Percentiles rank a stretch among this genome's conserved stretches.
phyloP scores from a whole-genome alignment of 2,329 filamentous ascomycete genomes.

The Penicillium aurantiogriseum region DNA sequence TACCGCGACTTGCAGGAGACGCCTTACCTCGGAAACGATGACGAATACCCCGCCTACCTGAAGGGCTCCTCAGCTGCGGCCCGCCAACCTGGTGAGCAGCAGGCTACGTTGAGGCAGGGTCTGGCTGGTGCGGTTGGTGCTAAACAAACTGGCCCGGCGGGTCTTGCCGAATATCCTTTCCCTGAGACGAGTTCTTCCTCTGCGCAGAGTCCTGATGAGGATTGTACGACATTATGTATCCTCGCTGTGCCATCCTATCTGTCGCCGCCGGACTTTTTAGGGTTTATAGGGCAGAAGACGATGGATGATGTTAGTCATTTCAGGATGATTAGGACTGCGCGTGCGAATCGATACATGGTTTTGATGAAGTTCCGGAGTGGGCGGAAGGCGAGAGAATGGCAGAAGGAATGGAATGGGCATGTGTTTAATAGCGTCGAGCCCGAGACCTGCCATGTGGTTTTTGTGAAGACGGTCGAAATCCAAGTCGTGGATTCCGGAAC shows the following conservation, averaged over 20 bases:
- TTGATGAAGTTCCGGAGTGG: slow-evolving; percentile 87
- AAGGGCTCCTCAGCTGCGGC: slow-evolving; percentile 40
- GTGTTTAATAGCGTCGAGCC: slow-evolving; percentile 93
- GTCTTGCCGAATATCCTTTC: slow-evolving; percentile 18
- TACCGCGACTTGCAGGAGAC: slow-evolving; percentile 83
- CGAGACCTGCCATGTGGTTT: slow-evolving; percentile 91
- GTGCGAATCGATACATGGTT: slow-evolving; percentile 89
- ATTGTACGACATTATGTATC: slow-evolving; percentile 87
- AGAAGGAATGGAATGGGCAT: slow-evolving; percentile 84
- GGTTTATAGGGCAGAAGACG: slow-evolving; percentile 86
- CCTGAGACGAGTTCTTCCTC: slow-evolving; percentile 17
- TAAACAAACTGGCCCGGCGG: neutral
- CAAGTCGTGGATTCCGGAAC: slow-evolving; percentile 57
- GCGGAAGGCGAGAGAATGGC: slow-evolving; percentile 73
- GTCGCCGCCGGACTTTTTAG: slow-evolving; percentile 83
- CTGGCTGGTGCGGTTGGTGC: slow-evolving; percentile 17
- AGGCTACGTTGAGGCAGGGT: slow-evolving; percentile 11
- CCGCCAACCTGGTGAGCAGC: slow-evolving; percentile 27
- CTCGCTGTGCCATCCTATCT: slow-evolving; percentile 93
- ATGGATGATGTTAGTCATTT: slow-evolving; percentile 87
- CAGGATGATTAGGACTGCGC: slow-evolving; percentile 85
- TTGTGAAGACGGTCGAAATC: slow-evolving; percentile 88
- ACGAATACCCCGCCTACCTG: slow-evolving; percentile 47
- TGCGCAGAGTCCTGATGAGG: slow-evolving; percentile 42
- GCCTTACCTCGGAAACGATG: slow-evolving; percentile 50